Evolutionary conservation across 352 stramenopile species (phyloP), one percentile per base, ranked within the genome.

Genomic region (Pythium guiyangense): DNA sequence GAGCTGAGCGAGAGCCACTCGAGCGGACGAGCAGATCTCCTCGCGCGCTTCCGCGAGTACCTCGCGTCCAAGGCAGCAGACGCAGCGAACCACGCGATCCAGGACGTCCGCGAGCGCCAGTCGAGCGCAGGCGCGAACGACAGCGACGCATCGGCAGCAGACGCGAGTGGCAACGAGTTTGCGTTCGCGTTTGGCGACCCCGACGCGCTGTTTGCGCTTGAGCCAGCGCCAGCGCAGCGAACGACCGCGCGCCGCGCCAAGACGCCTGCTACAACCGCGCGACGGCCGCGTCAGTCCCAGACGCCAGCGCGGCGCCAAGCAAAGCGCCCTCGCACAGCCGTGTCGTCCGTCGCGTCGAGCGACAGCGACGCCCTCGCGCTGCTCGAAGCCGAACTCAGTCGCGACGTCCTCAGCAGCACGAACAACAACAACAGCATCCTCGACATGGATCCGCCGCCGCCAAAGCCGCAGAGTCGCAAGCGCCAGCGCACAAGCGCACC

Each of bases 331-430:
- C 35, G 15, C 37, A 37, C 10, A 37, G 40, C 42, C 53, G 6
- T 54, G 9, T 62, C 58, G 45, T 69, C 71, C 11, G 47, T 62
- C 26, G 72, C 70, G 3, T 67, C 66, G 9, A 68, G 49, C 8
- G 50, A 63, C 20, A 80, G 66, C 39, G 65, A 73, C 34, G 69
- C 63, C 4, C 62, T 86, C 9, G 68, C 68, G 25, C 63, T 81
- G 42, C 67, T 89, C 6, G 74, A 89, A 59, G 55, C 56, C 18
- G 74, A 86, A 54, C 56, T 85, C 22, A 35, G 29, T 6, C 63
- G 39, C 12, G 60, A 60, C 34, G 18, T 63, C 9, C 26, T 35
- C 43, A 54, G 17, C n/a, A n/a, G n/a, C n/a, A n/a, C n/a, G n/a
- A n/a, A n/a, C n/a, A n/a, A n/a, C 49, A 27, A 12, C 29, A 44